A percentile compares a stretch with the other conserved stretches of the same genome.
Conservation (phyloP, 176 grass and related monocot species). For the Aegilops speltoides region DNA sequence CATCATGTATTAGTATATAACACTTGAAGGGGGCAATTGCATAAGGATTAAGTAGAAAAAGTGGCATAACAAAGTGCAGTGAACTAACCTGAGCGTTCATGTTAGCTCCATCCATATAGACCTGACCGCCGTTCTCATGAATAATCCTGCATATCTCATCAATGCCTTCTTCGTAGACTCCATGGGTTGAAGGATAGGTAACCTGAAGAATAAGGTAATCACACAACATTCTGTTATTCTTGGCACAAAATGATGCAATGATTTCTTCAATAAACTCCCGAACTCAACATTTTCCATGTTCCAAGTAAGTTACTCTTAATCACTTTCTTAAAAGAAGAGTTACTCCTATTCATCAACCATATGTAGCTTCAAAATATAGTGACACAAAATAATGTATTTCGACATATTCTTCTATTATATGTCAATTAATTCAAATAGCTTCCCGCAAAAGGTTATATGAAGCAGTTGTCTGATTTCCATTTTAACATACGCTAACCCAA, state of each 20-base stretch:
- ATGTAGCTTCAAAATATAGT: not conserved
- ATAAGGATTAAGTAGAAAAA: not conserved
- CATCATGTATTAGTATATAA: constrained; percentile 11
- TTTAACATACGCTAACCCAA: not conserved
- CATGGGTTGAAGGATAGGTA: constrained; percentile 98
- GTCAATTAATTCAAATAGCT: not conserved
- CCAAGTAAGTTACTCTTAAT: not conserved
- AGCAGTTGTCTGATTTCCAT: not conserved
- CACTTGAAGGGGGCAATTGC: not conserved
- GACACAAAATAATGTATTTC: not conserved
- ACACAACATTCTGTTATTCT: constrained; percentile 13
- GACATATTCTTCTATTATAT: not conserved
- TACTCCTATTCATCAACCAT: not conserved
- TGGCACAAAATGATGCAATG: not conserved
- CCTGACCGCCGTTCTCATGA: constrained; percentile 96
- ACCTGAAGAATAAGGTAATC: constrained; percentile 60
- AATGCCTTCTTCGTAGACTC: constrained; percentile 99
- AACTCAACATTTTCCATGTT: constrained; percentile 17
- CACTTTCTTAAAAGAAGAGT: not conserved
- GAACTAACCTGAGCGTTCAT: constrained; percentile 97
- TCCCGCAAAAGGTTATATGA: not conserved
- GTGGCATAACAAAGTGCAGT: constrained; percentile 9
- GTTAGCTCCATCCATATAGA: constrained; percentile 99
- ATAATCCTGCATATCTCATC: constrained; percentile 98
- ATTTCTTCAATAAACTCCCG: not conserved